Evolutionary conservation across 208 protist species (phyloP).

Genomic region (Leishmania tarentolae): DNA sequence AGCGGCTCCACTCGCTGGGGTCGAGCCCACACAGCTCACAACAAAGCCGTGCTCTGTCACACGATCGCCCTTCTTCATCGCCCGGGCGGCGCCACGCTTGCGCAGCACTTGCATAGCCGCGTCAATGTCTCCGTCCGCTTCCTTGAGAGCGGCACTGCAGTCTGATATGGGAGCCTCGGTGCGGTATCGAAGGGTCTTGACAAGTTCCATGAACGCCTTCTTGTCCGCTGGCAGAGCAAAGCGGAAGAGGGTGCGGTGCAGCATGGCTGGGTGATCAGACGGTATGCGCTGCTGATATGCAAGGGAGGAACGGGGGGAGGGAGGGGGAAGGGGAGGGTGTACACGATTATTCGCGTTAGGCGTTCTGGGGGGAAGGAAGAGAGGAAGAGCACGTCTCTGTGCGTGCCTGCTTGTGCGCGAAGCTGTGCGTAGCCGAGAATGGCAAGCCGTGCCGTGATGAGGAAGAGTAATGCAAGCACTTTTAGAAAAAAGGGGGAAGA

Average conservation of each 20-base stretch:
- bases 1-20: conserved; percentile 49
- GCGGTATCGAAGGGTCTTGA: conserved; percentile 87
- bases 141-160: conserved; percentile 83
- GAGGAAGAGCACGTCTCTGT: not conserved
- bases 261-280: conserved; percentile 31
- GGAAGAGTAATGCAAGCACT: not conserved
- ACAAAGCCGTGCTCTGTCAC: conserved; percentile 85
- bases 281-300: not conserved
- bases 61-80: conserved; percentile 85
- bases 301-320: not conserved
- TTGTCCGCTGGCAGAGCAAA: conserved; percentile 50
- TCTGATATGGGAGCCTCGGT: conserved; percentile 91
- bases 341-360: not conserved
- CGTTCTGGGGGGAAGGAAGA: not conserved
- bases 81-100: conserved; percentile 74
- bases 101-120: conserved; percentile 77
- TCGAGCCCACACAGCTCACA: conserved; percentile 62
- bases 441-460: not conserved
- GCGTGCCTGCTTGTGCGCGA: not conserved
- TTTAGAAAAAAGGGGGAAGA: not conserved
- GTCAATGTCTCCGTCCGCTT: conserved; percentile 74
- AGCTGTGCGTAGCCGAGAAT: not conserved
- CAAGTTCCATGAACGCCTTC: conserved; percentile 82
- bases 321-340: not conserved
- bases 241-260: conserved; percentile 35